Evolutionary conservation across 2,329 filamentous ascomycete species (phyloP), one percentile per base, ranked within the genome.

Genomic region (Taxawa tesnikishii): DNA sequence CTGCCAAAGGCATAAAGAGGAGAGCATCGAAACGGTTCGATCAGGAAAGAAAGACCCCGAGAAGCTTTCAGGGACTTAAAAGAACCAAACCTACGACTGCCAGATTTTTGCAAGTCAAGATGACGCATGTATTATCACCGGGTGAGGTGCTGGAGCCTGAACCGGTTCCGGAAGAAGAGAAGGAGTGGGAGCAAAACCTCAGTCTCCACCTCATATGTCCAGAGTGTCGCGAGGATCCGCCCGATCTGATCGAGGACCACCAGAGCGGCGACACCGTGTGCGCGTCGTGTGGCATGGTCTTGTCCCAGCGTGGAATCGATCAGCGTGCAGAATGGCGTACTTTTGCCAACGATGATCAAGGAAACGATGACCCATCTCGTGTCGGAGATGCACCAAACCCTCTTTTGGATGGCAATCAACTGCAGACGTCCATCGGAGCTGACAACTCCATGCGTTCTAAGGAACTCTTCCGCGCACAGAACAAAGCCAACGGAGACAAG

Each of bases 241-340:
- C 90, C 4, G 87, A 94, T 43, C 67, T 98, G 21, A 73, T 90
- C 28, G 90, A 96, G 53, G 90, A 96, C 54, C 90, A 88, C 53
- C 85, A 85, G 5, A 82, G 78, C 21, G 83, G 84, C 42, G 90
- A 98, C 56, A 83, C 92, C 54, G 84, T 98, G 34, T 98, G 90
- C 54, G 81, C 73, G 37, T 84, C 80, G 39, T 98, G 90, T 50
- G 90, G 90, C 23, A 68, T 94, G 19, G 90, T 98, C 5, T 72
- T 98, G 17, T 81, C 82, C 38, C 82, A 88, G 50, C 80, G 84
- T 43, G 85, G 90, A 54, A 87, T 98, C 51, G 92, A 98, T 54
- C 92, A 83, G 39, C 81, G 92, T 40, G 94, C 85, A 29, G 90
- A 98, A 63, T 98, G 90, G 90, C 83, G 90, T 54, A 98, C 90